Base-by-base conservation (phyloP, 2,329 filamentous ascomycete species). In the Dothideomycetes sp. region DNA sequence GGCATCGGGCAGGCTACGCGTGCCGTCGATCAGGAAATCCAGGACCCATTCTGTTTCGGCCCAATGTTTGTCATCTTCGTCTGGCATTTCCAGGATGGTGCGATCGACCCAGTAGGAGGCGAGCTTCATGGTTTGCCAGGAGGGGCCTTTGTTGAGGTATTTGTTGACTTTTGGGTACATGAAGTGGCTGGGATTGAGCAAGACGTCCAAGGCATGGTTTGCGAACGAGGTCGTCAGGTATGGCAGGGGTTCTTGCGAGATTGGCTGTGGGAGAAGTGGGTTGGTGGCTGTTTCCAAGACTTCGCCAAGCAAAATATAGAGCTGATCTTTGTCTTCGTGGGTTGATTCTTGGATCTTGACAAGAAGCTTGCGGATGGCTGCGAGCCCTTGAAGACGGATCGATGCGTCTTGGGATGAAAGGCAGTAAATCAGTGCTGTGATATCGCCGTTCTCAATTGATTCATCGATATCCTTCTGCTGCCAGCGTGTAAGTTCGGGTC, bases 141-240 rank as follows among this genome's bases (percentile, higher is more conserved):
- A 60, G 1, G 89, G 88, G 0, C 78, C 75, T 37, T 78, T 78
- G 16, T 84, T 84, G 27, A 96, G 73, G 57, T 88, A 95, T 4
- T 72, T 69, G 64, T 94, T 94, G 60, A 91, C 66, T 56, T 94
- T 94, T 42, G 78, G 75, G 57, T 94, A 96, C 29, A 95, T 73
- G 44, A 75, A 76, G 54, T 94, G 85, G 12, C 86, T 70, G 0
- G 89, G 89, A 45, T 85, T 79, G 16, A 70, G 73, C 34, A 94
- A 63, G 12, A 94, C 76, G 2, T 72, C 64, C 5, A 94, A 68
- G 1, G 79, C 77, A 47, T 77, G 76, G 34, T 73, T 70, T 5
- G 85, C 80, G 51, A 94, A 91, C 9, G 81, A 75, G n/a, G 79
- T 73, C 4, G 85, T 77, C 10, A 85, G 70, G 44, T 80, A 85